phyloP scores from a whole-genome alignment of 2,329 filamentous ascomycete species.

The Stachybotrys chlorohalonatus region DNA sequence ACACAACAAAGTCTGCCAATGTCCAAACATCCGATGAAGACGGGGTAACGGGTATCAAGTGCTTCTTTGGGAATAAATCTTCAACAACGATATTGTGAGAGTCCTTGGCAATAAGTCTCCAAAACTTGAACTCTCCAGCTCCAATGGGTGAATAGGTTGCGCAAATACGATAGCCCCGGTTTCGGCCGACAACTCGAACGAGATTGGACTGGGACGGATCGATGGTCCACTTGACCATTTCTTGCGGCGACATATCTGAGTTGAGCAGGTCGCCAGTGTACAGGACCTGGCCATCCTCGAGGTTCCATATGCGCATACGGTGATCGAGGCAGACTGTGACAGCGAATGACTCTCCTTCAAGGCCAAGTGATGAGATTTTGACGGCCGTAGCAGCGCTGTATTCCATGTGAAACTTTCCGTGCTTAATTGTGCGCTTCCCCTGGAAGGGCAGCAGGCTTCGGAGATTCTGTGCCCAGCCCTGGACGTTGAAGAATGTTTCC shows the following conservation, averaged over 20 bases:
- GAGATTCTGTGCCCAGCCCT: constrained; percentile 60
- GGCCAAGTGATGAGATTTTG: constrained; percentile 41
- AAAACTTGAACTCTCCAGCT: constrained; percentile 89
- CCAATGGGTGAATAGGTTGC: constrained; percentile 85
- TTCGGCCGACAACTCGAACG: constrained; percentile 58
- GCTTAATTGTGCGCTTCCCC: constrained; percentile 52
- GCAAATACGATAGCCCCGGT: constrained; percentile 46
- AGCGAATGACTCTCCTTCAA: constrained; percentile 41
- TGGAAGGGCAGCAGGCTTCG: constrained; percentile 59
- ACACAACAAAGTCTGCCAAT: constrained; percentile 64
- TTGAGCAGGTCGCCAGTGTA: constrained; percentile 71
- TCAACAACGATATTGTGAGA: constrained; percentile 55
- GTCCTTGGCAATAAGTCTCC: constrained; percentile 60
- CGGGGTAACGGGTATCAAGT: constrained; percentile 57
- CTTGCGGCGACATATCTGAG: constrained; percentile 54
- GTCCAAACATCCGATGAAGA: constrained; percentile 72
- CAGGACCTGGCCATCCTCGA: constrained; percentile 69
- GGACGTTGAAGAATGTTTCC: constrained; percentile 65
- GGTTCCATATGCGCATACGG: constrained; percentile 80
- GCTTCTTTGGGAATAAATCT: constrained; percentile 56
- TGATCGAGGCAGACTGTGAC: constrained; percentile 89
- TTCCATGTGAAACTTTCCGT: constrained; percentile 58
- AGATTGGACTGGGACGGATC: constrained; percentile 72
- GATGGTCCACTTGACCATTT: constrained; percentile 64
- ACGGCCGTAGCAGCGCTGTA: constrained; percentile 58